A percentile compares a stretch with the other conserved stretches of the same genome.
These are phyloP conservation scores for Kwoniella bestiolae DNA, from an alignment of 768 basidiomycete species.

Conservation along the genomic window DNA sequence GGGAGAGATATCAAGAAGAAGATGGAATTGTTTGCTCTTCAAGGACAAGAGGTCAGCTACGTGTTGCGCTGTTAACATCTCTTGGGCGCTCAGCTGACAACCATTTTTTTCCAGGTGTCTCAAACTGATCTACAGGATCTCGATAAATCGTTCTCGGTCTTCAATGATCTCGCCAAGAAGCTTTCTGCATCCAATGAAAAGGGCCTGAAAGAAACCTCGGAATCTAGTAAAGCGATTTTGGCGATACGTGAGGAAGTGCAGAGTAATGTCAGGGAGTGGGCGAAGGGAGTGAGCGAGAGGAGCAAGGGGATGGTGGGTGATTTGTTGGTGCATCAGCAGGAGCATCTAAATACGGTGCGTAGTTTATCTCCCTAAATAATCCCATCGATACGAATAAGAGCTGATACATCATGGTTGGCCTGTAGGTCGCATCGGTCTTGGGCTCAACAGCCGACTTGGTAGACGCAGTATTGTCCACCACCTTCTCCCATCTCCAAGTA, in stretches of 20 bases:
- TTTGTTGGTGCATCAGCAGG: slow-evolving; percentile 43
- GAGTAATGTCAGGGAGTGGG: slow-evolving; percentile 41
- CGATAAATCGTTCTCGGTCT: slow-evolving; percentile 36
- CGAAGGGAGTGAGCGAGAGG: slow-evolving; percentile 35
- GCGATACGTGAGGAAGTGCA: slow-evolving; percentile 38
- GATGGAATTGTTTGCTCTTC: slow-evolving; percentile 64
- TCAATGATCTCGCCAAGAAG: slow-evolving; percentile 34
- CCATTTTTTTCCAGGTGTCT: slow-evolving; percentile 16
- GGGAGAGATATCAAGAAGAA: slow-evolving; percentile 65
- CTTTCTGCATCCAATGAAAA: slow-evolving; percentile 37
- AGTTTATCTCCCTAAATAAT: no score
- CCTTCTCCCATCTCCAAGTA: slow-evolving; percentile 64
- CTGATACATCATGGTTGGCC: background rate
- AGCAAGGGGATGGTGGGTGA: slow-evolving; percentile 44
- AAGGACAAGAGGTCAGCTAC: slow-evolving; percentile 63
- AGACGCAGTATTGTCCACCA: slow-evolving; percentile 67
- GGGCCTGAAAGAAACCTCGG: slow-evolving; percentile 31
- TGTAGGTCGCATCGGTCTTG: slow-evolving; percentile 60
- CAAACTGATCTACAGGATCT: slow-evolving; percentile 32
- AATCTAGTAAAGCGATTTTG: slow-evolving; percentile 26
- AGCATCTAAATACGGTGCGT: slow-evolving; percentile 45
- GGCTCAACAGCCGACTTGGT: slow-evolving; percentile 66
- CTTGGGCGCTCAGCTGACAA: background rate
- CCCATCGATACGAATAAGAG: background rate
- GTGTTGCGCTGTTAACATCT: no score